Conservation (phyloP, 305 asterid species). For the Lippia alba region DNA sequence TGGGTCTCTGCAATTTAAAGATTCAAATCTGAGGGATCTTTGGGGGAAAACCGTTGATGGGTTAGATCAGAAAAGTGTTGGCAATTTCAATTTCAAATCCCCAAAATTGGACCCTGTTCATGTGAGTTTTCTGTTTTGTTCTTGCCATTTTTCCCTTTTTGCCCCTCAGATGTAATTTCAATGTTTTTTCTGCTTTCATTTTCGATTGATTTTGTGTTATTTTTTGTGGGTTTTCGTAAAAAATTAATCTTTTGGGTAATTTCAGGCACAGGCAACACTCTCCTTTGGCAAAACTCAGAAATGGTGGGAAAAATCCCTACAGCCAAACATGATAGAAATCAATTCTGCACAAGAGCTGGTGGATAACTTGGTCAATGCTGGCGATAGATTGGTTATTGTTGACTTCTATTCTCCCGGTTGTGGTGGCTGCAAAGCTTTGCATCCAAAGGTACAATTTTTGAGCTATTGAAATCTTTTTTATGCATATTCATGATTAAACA, state of each 20-base stretch:
- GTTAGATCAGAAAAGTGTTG: constrained; percentile 42
- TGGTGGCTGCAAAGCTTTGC: constrained; percentile 92
- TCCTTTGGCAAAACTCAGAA: constrained; percentile 57
- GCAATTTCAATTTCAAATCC: constrained; percentile 38
- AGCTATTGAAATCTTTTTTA: neutral
- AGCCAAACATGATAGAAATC: constrained; percentile 84
- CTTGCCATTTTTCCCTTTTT: neutral
- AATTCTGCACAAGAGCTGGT: constrained; percentile 70
- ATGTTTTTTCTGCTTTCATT: neutral
- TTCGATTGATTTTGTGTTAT: neutral
- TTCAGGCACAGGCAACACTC: constrained; percentile 61
- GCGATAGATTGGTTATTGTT: constrained; percentile 71
- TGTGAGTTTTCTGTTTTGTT: constrained; percentile 40
- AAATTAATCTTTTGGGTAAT: neutral
- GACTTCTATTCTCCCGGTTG: constrained; percentile 92
- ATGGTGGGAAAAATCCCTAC: constrained; percentile 89
- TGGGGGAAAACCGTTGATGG: constrained; percentile 48
- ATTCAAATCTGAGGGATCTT: constrained; percentile 42
- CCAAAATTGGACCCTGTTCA: constrained; percentile 47
- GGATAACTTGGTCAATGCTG: constrained; percentile 66
- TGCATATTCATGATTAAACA: neutral
- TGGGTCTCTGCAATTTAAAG: constrained; percentile 48
- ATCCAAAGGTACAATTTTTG: constrained; percentile 67
- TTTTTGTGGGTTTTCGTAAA: neutral
- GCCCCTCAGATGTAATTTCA: neutral